phyloP scores from a whole-genome alignment of 345 rosid genomes.

The Melaleuca quinquenervia region DNA sequence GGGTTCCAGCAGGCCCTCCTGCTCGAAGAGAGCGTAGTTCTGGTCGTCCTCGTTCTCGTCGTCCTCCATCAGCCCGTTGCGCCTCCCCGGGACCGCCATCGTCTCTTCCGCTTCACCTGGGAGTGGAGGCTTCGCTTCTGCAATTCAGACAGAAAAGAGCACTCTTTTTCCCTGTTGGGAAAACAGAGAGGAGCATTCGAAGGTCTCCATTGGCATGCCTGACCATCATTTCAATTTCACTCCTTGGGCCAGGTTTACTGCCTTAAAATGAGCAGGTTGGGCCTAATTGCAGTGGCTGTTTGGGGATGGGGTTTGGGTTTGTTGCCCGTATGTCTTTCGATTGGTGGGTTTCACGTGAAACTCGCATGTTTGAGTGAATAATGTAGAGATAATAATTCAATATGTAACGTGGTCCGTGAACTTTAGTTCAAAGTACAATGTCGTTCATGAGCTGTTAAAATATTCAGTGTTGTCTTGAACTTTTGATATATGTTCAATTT shows the following conservation, averaged over 20 bases:
- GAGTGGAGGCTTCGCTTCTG: neutral
- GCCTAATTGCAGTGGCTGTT: neutral
- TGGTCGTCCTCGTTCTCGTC: conserved; percentile 51
- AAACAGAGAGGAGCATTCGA: too few species aligned
- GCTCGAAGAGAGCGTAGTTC: conserved; percentile 44
- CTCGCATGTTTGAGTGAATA: neutral
- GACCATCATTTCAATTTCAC: neutral
- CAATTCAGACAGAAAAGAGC: neutral
- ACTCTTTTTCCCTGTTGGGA: neutral
- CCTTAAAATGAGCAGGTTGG: neutral
- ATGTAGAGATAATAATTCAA: neutral
- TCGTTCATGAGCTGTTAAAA: too few species aligned
- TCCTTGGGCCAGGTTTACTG: neutral
- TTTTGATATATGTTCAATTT: too few species aligned
- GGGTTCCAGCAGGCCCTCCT: conserved; percentile 33
- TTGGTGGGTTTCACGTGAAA: neutral
- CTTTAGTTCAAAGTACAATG: too few species aligned
- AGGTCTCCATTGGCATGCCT: neutral
- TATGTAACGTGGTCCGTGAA: too few species aligned
- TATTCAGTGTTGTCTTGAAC: too few species aligned
- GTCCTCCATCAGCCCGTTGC: conserved; percentile 53
- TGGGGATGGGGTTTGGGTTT: neutral
- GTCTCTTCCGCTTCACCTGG: neutral
- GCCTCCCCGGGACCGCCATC: conserved; percentile 79
- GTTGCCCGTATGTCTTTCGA: too few species aligned